These are phyloP conservation scores for Pythium brachiatum DNA, from an alignment of 352 stramenopile species.

Conservation along the genomic window DNA sequence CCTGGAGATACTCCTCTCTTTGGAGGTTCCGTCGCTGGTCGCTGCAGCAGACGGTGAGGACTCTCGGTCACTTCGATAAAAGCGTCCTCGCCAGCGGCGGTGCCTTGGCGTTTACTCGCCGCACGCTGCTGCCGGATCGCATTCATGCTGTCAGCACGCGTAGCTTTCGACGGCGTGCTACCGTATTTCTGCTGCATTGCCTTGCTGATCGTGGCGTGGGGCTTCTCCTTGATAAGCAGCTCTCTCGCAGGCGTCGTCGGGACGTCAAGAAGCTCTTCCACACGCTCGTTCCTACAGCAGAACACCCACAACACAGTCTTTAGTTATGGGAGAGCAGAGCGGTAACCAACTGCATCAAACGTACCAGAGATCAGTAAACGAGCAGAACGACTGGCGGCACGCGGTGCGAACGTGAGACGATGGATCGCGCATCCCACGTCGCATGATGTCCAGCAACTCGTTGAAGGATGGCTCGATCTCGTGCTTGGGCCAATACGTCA, in stretches of 20 bases:
- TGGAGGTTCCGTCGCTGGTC: not conserved
- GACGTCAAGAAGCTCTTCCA: conserved; percentile 48
- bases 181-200: conserved; percentile 39
- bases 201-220: conserved; percentile 34
- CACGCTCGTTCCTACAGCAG: conserved; percentile 38
- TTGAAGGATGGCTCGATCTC: conserved; percentile 42
- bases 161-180: conserved; percentile 1
- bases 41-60: not conserved
- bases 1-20: conserved; percentile 2
- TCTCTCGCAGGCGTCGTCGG: conserved; percentile 35
- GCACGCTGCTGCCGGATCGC: conserved; percentile 12
- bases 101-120: conserved; percentile 9
- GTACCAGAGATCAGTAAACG: conserved; percentile 52
- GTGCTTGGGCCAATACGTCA: conserved; percentile 49
- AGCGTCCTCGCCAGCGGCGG: conserved; percentile 1
- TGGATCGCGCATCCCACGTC: conserved; percentile 44
- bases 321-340: not conserved
- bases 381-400: conserved; percentile 46
- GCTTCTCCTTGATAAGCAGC: conserved; percentile 50
- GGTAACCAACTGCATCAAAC: not conserved
- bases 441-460: conserved; percentile 56
- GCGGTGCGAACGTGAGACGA: conserved; percentile 37
- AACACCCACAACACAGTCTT: not conserved
- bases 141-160: not conserved
- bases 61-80: conserved; percentile 24